Conservation (phyloP, 305 asterid genomes). For the Fraxinus platypoda region DNA sequence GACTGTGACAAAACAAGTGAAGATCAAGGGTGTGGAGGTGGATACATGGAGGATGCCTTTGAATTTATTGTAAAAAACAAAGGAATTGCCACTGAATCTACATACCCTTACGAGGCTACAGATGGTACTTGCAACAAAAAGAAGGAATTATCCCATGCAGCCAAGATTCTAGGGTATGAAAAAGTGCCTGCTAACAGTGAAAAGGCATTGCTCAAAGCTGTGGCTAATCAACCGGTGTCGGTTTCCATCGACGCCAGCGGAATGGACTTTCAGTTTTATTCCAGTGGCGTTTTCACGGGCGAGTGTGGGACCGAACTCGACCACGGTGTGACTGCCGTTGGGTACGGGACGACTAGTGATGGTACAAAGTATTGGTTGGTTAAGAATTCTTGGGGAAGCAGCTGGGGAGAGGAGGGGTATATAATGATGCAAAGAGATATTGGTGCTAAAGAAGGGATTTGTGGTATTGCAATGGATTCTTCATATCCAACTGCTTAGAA, state of each 20-base stretch:
- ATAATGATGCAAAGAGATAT: constrained; percentile 45
- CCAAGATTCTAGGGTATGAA: constrained; percentile 41
- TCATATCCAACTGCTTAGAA: constrained; percentile 38
- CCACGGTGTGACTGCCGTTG: constrained; percentile 54
- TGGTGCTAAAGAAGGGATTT: constrained; percentile 47
- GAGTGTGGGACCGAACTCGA: constrained; percentile 53
- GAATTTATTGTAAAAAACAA: constrained; percentile 44
- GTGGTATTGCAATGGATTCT: constrained; percentile 66
- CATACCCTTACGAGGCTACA: constrained; percentile 45
- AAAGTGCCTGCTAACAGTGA: constrained; percentile 50
- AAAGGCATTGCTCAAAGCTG: constrained; percentile 39
- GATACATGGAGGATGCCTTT: constrained; percentile 53
- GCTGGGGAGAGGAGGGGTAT: constrained; percentile 60
- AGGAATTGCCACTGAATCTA: constrained; percentile 48
- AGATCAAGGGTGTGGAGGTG: constrained; percentile 55
- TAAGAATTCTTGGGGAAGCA: constrained; percentile 56
- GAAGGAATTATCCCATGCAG: constrained; percentile 42
- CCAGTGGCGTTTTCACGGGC: constrained; percentile 47
- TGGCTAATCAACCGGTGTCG: constrained; percentile 54
- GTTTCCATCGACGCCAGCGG: constrained; percentile 61
- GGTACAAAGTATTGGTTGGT: constrained; percentile 57
- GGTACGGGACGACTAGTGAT: constrained; percentile 34
- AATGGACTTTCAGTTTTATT: constrained; percentile 45
- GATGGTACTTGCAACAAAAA: constrained; percentile 50
- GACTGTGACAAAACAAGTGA: constrained; percentile 54